A percentile compares a stretch with the other conserved stretches of the same genome.
phyloP scores from a whole-genome alignment of 768 basidiomycete genomes.

The Auriculariales sp. region DNA sequence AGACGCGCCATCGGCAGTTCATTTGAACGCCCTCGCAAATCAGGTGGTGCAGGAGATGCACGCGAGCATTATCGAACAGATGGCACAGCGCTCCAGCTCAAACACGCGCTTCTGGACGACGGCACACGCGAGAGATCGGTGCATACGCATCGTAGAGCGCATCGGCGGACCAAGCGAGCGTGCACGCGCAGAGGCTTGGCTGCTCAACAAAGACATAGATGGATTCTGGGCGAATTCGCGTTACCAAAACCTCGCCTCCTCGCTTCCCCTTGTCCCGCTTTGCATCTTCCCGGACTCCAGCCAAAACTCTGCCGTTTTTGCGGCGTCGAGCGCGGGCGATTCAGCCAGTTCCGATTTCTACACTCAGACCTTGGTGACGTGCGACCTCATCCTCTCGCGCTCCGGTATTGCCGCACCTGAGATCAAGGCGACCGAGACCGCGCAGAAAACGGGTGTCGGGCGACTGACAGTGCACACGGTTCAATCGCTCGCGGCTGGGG shows the following conservation, averaged over 20 bases:
- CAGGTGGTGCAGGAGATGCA: constrained; percentile 69
- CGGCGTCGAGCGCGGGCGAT: neutral
- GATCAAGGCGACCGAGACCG: neutral
- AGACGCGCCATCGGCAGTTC: constrained; percentile 13
- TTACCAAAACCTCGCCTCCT: constrained; percentile 12
- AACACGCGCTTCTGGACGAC: constrained; percentile 57
- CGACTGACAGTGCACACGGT: constrained; percentile 67
- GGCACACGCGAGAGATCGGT: constrained; percentile 54
- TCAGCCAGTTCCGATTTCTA: constrained; percentile 24
- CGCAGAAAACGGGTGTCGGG: constrained; percentile 32
- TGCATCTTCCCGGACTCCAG: constrained; percentile 28
- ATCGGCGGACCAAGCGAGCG: constrained; percentile 65
- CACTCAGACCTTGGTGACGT: constrained; percentile 33
- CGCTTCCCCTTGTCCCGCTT: constrained; percentile 46
- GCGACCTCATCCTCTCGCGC: constrained; percentile 36
- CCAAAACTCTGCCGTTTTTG: constrained; percentile 1
- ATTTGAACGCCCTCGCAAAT: constrained; percentile 53
- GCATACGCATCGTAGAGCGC: constrained; percentile 61
- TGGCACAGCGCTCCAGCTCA: neutral
- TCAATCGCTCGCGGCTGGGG: constrained; percentile 56
- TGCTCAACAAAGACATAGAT: constrained; percentile 27
- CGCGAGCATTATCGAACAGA: constrained; percentile 23
- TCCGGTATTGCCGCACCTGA: constrained; percentile 7
- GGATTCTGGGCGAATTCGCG: constrained; percentile 53
- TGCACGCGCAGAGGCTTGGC: constrained; percentile 46